Evolutionary conservation across 2,329 filamentous ascomycete genomes (phyloP).

Genomic region (Fusarium veterinarium): DNA sequence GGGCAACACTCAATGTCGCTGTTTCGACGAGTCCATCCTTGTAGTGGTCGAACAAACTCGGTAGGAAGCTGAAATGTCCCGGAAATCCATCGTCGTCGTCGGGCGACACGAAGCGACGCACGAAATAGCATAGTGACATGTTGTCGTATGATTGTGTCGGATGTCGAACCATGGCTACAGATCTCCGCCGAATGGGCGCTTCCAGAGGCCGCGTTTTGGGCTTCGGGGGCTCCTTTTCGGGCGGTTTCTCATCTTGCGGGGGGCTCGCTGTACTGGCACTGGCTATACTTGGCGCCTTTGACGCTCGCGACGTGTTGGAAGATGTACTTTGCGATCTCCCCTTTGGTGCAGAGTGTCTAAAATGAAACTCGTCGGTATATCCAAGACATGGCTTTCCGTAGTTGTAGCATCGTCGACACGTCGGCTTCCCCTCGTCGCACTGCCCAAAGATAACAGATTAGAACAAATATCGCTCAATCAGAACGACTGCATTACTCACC

Average conservation of each 20-base stretch:
- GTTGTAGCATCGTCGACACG: conserved; percentile 48
- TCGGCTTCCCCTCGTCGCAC: conserved; percentile 50
- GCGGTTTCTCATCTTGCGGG: conserved; percentile 1
- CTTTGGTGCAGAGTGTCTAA: conserved; percentile 41
- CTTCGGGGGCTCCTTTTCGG: background rate
- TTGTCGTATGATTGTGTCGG: conserved; percentile 39
- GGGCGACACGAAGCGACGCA: conserved; percentile 49
- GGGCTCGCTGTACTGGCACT: background rate
- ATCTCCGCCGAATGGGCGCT: background rate
- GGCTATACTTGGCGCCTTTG: background rate
- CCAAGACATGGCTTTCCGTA: conserved; percentile 50
- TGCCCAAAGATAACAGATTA: background rate
- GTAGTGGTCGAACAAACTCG: conserved; percentile 43
- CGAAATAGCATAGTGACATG: conserved; percentile 50
- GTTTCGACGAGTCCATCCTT: conserved; percentile 46
- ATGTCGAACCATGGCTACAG: conserved; percentile 20
- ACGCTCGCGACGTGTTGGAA: background rate
- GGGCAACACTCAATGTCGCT: conserved; percentile 49
- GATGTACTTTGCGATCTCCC: background rate
- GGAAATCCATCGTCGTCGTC: conserved; percentile 46
- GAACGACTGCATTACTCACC: conserved; percentile 29
- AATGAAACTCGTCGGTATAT: conserved; percentile 52
- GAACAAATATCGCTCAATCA: background rate
- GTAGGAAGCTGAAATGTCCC: conserved; percentile 50
- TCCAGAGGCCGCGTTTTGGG: background rate